These are phyloP conservation scores for Blastocladiella emersonii DNA, from an alignment of 371 early-diverging fungal species.

Conservation along the genomic window DNA sequence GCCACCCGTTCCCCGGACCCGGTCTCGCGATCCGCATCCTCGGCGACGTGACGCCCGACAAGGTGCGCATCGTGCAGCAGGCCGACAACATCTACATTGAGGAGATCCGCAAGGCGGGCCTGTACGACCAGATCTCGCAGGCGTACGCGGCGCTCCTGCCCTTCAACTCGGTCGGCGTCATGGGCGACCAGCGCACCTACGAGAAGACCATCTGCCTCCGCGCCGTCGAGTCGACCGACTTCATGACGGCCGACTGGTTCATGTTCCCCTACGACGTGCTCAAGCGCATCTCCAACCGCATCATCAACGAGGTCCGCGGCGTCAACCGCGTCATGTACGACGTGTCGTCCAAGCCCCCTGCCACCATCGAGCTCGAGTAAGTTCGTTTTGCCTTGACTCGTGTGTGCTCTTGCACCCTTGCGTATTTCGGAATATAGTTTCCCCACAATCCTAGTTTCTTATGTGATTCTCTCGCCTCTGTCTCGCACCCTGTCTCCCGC, in stretches of 20 bases:
- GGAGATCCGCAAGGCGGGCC: slow-evolving; percentile 91
- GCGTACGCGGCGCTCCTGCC: slow-evolving; percentile 92
- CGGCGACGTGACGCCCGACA: slow-evolving; percentile 71
- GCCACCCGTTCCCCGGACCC: slow-evolving; percentile 97
- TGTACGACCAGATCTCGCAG: slow-evolving; percentile 90
- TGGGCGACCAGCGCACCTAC: slow-evolving; percentile 96
- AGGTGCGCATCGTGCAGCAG: slow-evolving; percentile 82
- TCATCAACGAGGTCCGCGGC: slow-evolving; percentile 95
- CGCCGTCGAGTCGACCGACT: slow-evolving; percentile 90
- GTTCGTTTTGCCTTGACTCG: not conserved
- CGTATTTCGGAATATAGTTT: too few relatives aligned
- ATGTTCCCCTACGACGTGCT: slow-evolving; percentile 69
- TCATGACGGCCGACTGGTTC: slow-evolving; percentile 97
- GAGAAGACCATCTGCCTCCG: slow-evolving; percentile 95
- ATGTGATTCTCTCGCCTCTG: too few relatives aligned
- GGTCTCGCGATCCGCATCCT: slow-evolving; percentile 94
- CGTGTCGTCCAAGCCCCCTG: slow-evolving; percentile 28
- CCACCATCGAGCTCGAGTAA: slow-evolving; percentile 13
- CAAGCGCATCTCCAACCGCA: slow-evolving; percentile 80
- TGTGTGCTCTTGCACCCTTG: too few relatives aligned
- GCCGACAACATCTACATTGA: slow-evolving; percentile 95
- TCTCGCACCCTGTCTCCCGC: too few relatives aligned
- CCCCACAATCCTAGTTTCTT: too few relatives aligned
- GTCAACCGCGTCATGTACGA: slow-evolving; percentile 96
- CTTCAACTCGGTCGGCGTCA: slow-evolving; percentile 90